Conservation (phyloP, 148 eudicot species). For the Dianthus caryophyllus region DNA sequence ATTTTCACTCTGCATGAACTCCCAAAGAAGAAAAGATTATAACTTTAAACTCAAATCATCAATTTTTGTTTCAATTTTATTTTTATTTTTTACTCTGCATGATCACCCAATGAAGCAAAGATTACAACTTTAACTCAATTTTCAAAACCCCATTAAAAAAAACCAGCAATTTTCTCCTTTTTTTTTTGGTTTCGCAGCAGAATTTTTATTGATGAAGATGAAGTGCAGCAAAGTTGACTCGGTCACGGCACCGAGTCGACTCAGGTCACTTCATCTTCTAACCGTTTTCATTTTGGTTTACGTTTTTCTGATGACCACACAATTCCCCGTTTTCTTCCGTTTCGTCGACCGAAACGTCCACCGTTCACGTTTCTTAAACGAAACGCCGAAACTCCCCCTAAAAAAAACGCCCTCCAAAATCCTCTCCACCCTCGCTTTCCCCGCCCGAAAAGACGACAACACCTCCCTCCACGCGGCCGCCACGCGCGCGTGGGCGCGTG, state of each 20-base stretch:
- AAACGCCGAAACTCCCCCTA: slow-evolving; percentile 17
- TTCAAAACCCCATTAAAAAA: not conserved
- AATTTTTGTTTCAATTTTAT: no score
- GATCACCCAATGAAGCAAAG: no score
- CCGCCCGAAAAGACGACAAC: slow-evolving; percentile 12
- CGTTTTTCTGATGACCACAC: slow-evolving; percentile 46
- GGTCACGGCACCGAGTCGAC: slow-evolving; percentile 44
- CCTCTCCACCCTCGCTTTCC: slow-evolving; percentile 27
- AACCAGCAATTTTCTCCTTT: not conserved
- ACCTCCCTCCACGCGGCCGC: slow-evolving; percentile 36
- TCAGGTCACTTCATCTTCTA: slow-evolving; percentile 51
- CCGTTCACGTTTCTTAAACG: slow-evolving; percentile 14
- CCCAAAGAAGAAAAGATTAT: no score
- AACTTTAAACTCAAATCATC: no score
- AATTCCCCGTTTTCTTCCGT: slow-evolving; percentile 48
- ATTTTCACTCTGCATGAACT: no score
- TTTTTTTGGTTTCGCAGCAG: not conserved
- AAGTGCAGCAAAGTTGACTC: slow-evolving; percentile 37
- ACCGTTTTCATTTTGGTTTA: slow-evolving; percentile 47
- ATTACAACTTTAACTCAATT: no score
- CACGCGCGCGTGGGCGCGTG: slow-evolving; percentile 47
- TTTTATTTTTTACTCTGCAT: no score
- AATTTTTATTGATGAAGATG: slow-evolving; percentile 2
- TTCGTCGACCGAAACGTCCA: slow-evolving; percentile 3
- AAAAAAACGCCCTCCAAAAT: slow-evolving; percentile 1